Base-by-base conservation (phyloP, 1,284 basidiomycete species). In the Meripilus lineatus region DNA sequence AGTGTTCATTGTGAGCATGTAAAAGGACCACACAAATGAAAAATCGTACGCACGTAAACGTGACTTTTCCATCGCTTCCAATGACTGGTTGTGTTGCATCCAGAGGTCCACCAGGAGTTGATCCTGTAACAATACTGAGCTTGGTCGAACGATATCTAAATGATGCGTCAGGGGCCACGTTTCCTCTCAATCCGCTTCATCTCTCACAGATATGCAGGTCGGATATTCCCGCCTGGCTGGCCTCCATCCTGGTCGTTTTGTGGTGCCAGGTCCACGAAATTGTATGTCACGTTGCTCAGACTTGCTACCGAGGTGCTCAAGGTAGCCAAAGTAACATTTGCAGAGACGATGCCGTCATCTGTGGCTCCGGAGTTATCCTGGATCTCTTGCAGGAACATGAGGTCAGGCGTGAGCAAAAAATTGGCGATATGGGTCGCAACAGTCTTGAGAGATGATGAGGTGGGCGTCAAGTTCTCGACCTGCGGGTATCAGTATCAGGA, bases 381-480 rank as follows among this genome's bases (percentile, higher is more conserved):
- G 22, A 83, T 75, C 53, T 84, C 80, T 59, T 83, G 79, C 14
- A 84, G 44, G 59, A 80, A 80, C 53, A 82, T 58, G 50, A 83
- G 65, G 51, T 81, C 77, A 1, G 81, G 80, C 2, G 67, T 66
- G 17, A 65, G 63, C 11, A 84, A 67, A 49, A 66, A 65, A 28
- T 65, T 65, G 23, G 65, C 71, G 42, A 84, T 79, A 51, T 82
- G 79, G 30, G 60, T 53, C 3, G 76, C 80, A 38, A 81, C 65
- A 5, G 57, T 53, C 5, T 68, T 63, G 3, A 81, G 54, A 50
- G 74, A 71, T 4, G 64, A 46, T 3, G 71, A 71, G 1, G 58
- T 72, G 5, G 78, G 77, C 1, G 68, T 62, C 58, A 81, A 54
- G 55, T 81, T 82, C 45, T 80, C 77, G 13, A 81, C 68, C 75